Evolutionary conservation across 768 basidiomycete species (phyloP).

Genomic region (Amanita pallidorosea): DNA sequence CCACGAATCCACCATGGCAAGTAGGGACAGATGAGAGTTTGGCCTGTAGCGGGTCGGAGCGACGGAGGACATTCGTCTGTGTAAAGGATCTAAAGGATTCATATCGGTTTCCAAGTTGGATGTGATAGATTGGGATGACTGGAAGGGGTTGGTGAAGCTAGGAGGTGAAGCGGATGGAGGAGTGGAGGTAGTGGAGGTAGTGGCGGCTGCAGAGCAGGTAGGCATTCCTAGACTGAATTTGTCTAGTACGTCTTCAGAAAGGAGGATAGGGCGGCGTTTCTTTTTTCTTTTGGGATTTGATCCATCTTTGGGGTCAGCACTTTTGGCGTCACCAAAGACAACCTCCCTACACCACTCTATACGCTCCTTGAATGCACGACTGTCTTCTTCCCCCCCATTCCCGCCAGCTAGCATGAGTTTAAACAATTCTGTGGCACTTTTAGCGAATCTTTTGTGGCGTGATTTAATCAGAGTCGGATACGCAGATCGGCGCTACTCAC

Average conservation of each 20-base stretch:
- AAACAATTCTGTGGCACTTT: slow-evolving; percentile 80
- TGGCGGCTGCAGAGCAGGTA: not conserved
- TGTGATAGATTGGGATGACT: not conserved
- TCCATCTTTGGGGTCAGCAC: slow-evolving; percentile 1
- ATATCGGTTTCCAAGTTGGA: slow-evolving; percentile 6
- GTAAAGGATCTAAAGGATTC: slow-evolving; percentile 1
- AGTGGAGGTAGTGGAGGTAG: no score
- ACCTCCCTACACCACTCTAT: slow-evolving; percentile 62
- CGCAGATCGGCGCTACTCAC: not conserved
- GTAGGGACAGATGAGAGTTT: slow-evolving; percentile 87
- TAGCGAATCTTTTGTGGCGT: slow-evolving; percentile 42
- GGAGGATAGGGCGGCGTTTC: slow-evolving; percentile 54
- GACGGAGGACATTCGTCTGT: slow-evolving; percentile 24
- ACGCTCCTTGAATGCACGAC: slow-evolving; percentile 49
- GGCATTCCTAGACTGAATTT: slow-evolving; percentile 70
- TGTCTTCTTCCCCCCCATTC: slow-evolving; percentile 23
- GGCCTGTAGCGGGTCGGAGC: slow-evolving; percentile 30
- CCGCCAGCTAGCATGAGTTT: slow-evolving; percentile 82
- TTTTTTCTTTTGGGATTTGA: slow-evolving; percentile 8
- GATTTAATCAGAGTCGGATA: not conserved
- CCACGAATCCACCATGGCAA: slow-evolving; percentile 99
- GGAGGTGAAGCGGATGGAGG: not conserved
- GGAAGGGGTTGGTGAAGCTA: slow-evolving; percentile 1
- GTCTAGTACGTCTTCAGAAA: slow-evolving; percentile 80
- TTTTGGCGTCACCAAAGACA: slow-evolving; percentile 51